Evolutionary conservation across 2,329 filamentous ascomycete species (phyloP), one percentile per base, ranked within the genome.

Genomic region (Curvularia spicifera): DNA sequence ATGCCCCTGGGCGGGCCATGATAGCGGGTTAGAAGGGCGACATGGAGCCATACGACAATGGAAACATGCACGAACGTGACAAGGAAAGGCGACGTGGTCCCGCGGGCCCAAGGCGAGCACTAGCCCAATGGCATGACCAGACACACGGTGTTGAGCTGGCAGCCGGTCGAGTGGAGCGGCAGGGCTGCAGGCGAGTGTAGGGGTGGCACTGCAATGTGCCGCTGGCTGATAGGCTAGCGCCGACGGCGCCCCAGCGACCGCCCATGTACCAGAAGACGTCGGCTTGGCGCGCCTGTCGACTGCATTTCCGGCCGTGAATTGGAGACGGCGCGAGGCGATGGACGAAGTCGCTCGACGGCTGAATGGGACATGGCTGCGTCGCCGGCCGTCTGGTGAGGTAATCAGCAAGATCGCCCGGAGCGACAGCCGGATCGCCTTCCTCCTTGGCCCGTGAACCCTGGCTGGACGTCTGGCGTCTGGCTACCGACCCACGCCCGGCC

Each of bases 161-260:
- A 58, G 42, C 46, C 33, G 47, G 26, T 46, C 46, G 46, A 31
- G 51, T 46, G 52, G 46, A 31, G 51, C 46, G 56, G 53, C 47
- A 60, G 39, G 60, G 57, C 53, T 57, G 57, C n/a, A 47, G 44
- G 12, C 24, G 33, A 5, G 43, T 31, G 43, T 46, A 50, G 28
- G 50, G 35, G 33, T 50, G 42, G 48, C 40, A 43, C 33, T 59
- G 60, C 53, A 51, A 64, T 65, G 63, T 65, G 63, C 63, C 35
- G 49, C 20, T 46, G 61, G 35, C 40, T 64, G 63, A 64, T 66
- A 66, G 63, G 63, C 61, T 52, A 24, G 24, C 46, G 57, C 51
- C 54, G 31, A 15, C 31, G 31, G 31, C 31, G 31, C 31, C 31
- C 39, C 46, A 26, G 44, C 48, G 53, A 45, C 50, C 28, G 13